Evolutionary conservation across 257 asterid species (phyloP), one percentile per base, ranked within the genome.

Genomic region (Hygrophila difformis): DNA sequence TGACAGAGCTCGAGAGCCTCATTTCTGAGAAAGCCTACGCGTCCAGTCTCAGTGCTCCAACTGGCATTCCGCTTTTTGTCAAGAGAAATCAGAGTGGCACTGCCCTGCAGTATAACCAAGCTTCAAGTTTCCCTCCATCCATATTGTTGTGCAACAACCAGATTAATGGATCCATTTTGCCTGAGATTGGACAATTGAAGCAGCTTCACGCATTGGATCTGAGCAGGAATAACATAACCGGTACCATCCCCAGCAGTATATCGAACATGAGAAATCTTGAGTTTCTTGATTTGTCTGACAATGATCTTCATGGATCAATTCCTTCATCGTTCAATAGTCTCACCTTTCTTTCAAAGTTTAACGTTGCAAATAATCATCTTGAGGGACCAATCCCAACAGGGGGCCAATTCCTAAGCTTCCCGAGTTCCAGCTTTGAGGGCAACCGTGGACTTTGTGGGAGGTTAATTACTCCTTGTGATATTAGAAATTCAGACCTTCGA

Each of bases 371-470:
- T 56, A 91, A 91, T 65, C 81, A 67, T 58, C 73, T 91, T 39
- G 75, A 39, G 33, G 99, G 96, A 18, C 60, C 78, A n/a, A 70
- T 91, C 21, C 99, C 99, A 7, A 68, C 77, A 0, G 95, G 94
- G 1, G 96, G 99, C 0, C 98, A 89, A 51, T 89, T 89, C 51
- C 68, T 80, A 1, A 89, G 94, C 68, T 89, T 89, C 44, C 81
- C 98, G 14, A 66, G 54, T 75, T 89, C 98, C 9, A 89, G 98
- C 71, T 89, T 82, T 26, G 96, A 85, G 19, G 98, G 98, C 1
- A 89, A 89, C 55, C 78, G 76, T 2, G 94, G 86, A 33, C 94
- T 89, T 42, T 85, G 96, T 47, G 96, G 96, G 23, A 66, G 64
- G 18, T 18, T 72, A 14, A 48, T 70, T 11, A 66, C 89, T 50